These are phyloP conservation scores for Neurospora sp. DNA, from an alignment of 2,329 filamentous ascomycete species.

Conservation along the genomic window DNA sequence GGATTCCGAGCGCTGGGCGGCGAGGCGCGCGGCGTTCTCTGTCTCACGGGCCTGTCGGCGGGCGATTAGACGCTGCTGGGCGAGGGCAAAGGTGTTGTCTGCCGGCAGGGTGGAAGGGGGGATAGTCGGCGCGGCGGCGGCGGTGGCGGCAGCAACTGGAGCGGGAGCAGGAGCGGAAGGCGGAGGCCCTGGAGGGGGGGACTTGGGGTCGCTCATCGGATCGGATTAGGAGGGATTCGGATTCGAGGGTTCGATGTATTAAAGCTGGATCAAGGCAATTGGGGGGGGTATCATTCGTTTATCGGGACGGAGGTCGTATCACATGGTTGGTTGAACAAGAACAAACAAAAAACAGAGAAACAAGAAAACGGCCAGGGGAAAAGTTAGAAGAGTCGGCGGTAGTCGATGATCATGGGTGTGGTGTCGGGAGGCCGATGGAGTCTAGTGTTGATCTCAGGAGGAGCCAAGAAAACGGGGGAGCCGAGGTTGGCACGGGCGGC, in stretches of 20 bases:
- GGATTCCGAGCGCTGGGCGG: conserved; percentile 30
- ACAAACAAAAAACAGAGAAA: background rate
- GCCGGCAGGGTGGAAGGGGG: conserved; percentile 64
- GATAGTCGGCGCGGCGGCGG: background rate
- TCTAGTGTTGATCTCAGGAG: background rate
- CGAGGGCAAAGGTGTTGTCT: conserved; percentile 62
- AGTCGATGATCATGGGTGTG: background rate
- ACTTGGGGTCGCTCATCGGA: conserved; percentile 10
- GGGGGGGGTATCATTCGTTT: background rate
- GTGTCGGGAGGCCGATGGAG: background rate
- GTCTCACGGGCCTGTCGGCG: conserved; percentile 68
- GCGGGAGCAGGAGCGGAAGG: background rate
- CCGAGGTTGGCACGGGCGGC: background rate
- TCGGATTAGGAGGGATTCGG: background rate
- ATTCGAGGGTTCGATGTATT: background rate
- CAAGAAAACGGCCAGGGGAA: background rate
- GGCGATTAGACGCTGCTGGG: conserved; percentile 75
- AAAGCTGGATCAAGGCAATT: background rate
- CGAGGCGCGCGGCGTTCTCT: conserved; percentile 47
- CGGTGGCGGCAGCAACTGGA: background rate
- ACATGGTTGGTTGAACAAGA: background rate
- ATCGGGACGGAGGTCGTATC: background rate
- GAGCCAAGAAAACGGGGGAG: background rate
- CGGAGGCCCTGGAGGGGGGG: background rate
- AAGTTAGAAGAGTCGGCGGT: background rate